A percentile compares a stretch with the other conserved stretches of the same genome.
These are phyloP conservation scores for Polytolypa hystricis DNA, from an alignment of 2,329 filamentous ascomycete genomes.

Conservation along the genomic window DNA sequence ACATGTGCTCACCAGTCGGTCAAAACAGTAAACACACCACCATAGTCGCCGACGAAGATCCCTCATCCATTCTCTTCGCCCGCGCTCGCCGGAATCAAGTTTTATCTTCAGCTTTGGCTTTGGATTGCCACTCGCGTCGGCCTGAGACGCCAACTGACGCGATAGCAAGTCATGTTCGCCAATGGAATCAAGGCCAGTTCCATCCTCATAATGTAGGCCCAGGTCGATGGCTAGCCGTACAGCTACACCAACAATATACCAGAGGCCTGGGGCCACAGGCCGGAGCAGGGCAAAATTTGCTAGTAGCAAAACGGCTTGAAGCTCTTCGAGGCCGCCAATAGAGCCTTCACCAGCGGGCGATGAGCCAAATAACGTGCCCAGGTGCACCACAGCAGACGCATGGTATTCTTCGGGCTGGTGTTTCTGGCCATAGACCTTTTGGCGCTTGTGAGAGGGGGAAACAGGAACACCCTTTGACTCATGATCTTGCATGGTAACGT, in stretches of 20 bases:
- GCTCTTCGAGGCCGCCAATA: slow-evolving; percentile 80
- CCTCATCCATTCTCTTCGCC: slow-evolving; percentile 69
- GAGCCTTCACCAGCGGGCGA: slow-evolving; percentile 54
- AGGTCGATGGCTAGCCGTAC: slow-evolving; percentile 83
- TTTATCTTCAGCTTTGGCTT: slow-evolving; percentile 16
- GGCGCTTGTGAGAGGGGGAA: slow-evolving; percentile 31
- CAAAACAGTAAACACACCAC: slow-evolving; percentile 96
- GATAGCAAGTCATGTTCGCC: slow-evolving; percentile 24
- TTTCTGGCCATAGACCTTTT: slow-evolving; percentile 48
- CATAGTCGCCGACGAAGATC: slow-evolving; percentile 79
- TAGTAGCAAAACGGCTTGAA: slow-evolving; percentile 84
- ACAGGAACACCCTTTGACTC: slow-evolving; percentile 14
- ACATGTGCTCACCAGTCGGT: slow-evolving; percentile 87
- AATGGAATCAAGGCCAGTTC: slow-evolving; percentile 49
- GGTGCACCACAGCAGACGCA: slow-evolving; percentile 81
- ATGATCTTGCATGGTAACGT: slow-evolving; percentile 9
- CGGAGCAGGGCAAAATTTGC: slow-evolving; percentile 85
- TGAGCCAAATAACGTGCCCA: slow-evolving; percentile 71
- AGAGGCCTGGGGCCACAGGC: slow-evolving; percentile 83
- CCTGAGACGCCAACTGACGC: slow-evolving; percentile 6
- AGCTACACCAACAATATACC: slow-evolving; percentile 95
- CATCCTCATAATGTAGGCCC: slow-evolving; percentile 86
- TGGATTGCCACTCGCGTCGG: slow-evolving; percentile 5
- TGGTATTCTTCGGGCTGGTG: slow-evolving; percentile 90
- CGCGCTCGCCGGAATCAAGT: slow-evolving; percentile 46